Evolutionary conservation across 768 basidiomycete species (phyloP), one percentile per base, ranked within the genome.

Genomic region (Boletellus emodensis): DNA sequence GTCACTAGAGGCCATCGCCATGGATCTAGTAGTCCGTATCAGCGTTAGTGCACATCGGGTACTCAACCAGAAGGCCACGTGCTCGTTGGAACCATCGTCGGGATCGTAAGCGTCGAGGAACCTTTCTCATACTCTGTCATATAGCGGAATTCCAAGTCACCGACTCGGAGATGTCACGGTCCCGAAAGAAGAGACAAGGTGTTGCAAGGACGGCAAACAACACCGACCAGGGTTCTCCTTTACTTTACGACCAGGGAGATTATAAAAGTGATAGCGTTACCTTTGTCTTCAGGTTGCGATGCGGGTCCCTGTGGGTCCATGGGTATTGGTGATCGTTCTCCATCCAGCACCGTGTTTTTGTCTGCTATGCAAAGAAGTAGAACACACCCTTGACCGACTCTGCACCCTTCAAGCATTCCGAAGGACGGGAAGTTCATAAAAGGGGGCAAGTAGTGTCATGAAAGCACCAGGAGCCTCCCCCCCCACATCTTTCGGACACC

Each of bases 261-360:
- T 14, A 48, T 34, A 48, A 49, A 34, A 41, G 39, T 15, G 40
- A 43, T 17, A 35, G 26, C 12, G 39, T 46, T 14, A 15, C 35
- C 12, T 35, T 45, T 28, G 28, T 14, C 34, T 38, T 47, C 40
- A 43, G 45, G 57, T 59, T 26, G 42, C 35, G 6, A 1, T 59
- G 61, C 62, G 49, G 60, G 60, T 53, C 62, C 50, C 17, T 57
- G 60, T 65, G 10, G 63, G 57, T 57, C 57, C 61, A 40, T 22
- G 41, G 17, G 32, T 35, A 8, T 30, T 35, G 24, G 10, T 42
- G 22, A 11, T 40, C 13, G 22, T 14, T 48, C 44, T 37, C 15
- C 43, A 13, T 43, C 42, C 34, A 24, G 11, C 32, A 20, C 42
- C 44, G 56, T 56, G 49, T 59, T 53, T 49, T 62, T 62, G 51